A percentile compares a stretch with the other conserved stretches of the same genome.
Evolutionary conservation across 2,329 filamentous ascomycete genomes (phyloP).

Genomic region (Fusarium chuoi): DNA sequence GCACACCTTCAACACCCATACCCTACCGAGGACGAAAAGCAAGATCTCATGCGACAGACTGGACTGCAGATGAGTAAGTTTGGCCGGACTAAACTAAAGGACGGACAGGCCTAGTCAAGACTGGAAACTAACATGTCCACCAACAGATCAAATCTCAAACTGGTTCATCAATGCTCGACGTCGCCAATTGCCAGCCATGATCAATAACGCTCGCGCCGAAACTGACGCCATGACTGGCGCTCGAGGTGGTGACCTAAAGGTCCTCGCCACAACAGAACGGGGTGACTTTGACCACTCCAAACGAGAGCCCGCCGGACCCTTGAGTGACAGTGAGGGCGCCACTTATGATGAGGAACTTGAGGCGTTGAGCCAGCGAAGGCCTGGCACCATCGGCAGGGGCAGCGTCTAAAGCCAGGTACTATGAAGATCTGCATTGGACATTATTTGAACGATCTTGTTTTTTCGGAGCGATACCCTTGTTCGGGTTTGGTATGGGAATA

Average conservation of each 20-base stretch:
- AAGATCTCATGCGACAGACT: slow-evolving; percentile 80
- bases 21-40: slow-evolving; percentile 88
- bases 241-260: slow-evolving; percentile 50
- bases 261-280: slow-evolving; percentile 53
- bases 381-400: slow-evolving; percentile 55
- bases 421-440: not conserved
- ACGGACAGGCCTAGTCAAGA: not conserved
- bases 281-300: slow-evolving; percentile 51
- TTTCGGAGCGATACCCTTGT: slow-evolving; percentile 21
- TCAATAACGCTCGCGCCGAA: slow-evolving; percentile 65
- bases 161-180: slow-evolving; percentile 84
- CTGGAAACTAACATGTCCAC: slow-evolving; percentile 22
- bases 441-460: not conserved
- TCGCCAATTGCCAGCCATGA: slow-evolving; percentile 70
- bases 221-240: slow-evolving; percentile 57
- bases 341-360: slow-evolving; percentile 58
- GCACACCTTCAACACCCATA: slow-evolving; percentile 84
- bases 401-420: slow-evolving; percentile 52
- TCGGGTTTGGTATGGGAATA: slow-evolving; percentile 35
- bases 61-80: slow-evolving; percentile 80
- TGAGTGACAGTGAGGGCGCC: slow-evolving; percentile 60
- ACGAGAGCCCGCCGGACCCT: slow-evolving; percentile 51
- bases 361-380: slow-evolving; percentile 44
- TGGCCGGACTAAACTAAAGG: not conserved
- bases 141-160: slow-evolving; percentile 75